Base-by-base conservation (phyloP, 441 rosid species). In the Pelargonium australe region DNA sequence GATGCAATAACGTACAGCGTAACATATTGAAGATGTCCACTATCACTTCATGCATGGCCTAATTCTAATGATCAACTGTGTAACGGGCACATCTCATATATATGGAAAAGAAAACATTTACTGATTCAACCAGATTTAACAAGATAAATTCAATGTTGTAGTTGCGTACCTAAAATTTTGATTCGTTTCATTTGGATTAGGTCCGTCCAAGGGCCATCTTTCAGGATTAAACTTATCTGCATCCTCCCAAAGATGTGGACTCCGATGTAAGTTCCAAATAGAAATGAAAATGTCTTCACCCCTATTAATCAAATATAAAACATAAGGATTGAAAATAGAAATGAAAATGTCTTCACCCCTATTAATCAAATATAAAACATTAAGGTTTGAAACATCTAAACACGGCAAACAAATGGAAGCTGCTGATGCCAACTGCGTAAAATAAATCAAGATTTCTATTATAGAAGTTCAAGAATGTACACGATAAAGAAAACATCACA, bases 121-220 rank as follows among this genome's bases (percentile, higher is more conserved):
- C 51, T 2, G 51, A 45, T 45, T 45, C 51, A 45, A 11, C 14
- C 51, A 10, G 51, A 45, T 45, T 10, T 45, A 45, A 12, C n/a
- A 25, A 45, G 37, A 41, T 43, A 58, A 53, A 14, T 57, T 1
- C 7, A 62, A n/a, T n/a, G 17, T 28, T 53, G n/a, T 23, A 2
- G 41, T 62, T 34, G 28, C 65, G 68, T 73, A 95, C 99, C 95
- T 68, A 86, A 90, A 91, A 78, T 86, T 87, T 79, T 95, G 99
- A 85, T 95, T 95, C 23, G 96, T 90, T 82, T 95, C 99, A 75
- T 91, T 95, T 67, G 99, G 99, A 80, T 87, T 91, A 8, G 95
- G 97, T 63, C 97, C 99, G 69, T 91, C 96, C 44, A 95, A 64
- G 64, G 99, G 96, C 99, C 99, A 95, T 81, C 99, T 90, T 80